These are phyloP conservation scores for Chlamydomonas sphaeroides DNA, from an alignment of 139 green algal genomes.

Conservation along the genomic window DNA sequence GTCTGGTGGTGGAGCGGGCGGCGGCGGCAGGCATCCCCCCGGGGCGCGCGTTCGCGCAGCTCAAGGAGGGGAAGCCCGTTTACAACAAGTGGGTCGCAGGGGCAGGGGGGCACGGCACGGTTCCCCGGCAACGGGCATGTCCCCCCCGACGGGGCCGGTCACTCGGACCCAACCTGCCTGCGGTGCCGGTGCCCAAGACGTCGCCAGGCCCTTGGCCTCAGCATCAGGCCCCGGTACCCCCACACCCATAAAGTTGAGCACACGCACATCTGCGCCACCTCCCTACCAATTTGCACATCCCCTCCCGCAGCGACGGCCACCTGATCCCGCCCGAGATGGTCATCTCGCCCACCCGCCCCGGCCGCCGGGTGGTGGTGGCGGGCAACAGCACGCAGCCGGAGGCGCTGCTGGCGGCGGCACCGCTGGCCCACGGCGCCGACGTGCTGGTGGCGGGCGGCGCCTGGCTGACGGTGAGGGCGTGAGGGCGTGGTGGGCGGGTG, in stretches of 20 bases:
- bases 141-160: too few relatives aligned
- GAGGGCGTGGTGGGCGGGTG: too few relatives aligned
- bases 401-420: neutral
- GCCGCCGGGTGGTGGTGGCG: slow-evolving; percentile 33
- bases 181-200: too few relatives aligned
- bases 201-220: too few relatives aligned
- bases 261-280: neutral
- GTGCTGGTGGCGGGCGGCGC: slow-evolving; percentile 35
- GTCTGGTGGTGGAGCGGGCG: neutral
- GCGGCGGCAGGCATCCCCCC: neutral
- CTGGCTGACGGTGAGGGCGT: neutral
- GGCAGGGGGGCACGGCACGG: neutral
- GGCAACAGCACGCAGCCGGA: slow-evolving; percentile 1
- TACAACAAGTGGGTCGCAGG: neutral
- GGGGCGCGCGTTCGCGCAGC: neutral
- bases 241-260: too few relatives aligned
- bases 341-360: slow-evolving; percentile 20
- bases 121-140: neutral
- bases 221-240: neutral
- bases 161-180: too few relatives aligned
- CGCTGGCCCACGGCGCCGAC: slow-evolving; percentile 18
- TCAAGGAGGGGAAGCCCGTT: slow-evolving; percentile 21
- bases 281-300: neutral
- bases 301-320: slow-evolving; percentile 15
- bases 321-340: slow-evolving; percentile 21